Base-by-base conservation (phyloP, 2,329 filamentous ascomycete species). In the Fusarium citri region DNA sequence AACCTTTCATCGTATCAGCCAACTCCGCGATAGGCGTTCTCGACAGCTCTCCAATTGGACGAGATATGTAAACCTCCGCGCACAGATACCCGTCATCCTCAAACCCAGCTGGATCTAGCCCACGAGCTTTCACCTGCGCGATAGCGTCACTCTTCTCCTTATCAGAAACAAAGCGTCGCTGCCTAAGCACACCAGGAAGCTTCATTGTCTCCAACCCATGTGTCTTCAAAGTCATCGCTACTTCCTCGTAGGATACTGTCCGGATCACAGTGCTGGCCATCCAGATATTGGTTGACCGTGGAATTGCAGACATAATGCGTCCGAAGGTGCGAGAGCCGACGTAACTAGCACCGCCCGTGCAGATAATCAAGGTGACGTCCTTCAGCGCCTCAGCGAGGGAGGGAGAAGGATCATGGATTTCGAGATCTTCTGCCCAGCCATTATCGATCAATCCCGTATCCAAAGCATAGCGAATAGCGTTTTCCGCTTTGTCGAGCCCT, bases 371-470 rank as follows among this genome's bases (percentile, higher is more conserved):
- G 3, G 23, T 34, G 1, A 60, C 42, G 0, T n/a, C 31, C 8
- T 10, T 15, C 0, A 60, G 3, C 5, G n/a, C 22, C 1, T 15
- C 6, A 3, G 0, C 3, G 1, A 48, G 11, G 1, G 3, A 8
- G 0, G 25, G 2, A 2, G 57, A 60, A 1, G 26, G 26, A 8
- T 42, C 26, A 1, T 20, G 4, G 18, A 8, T 2, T 4, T 60
- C 42, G 4, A 59, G 8, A 4, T 58, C 16, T 9, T 58, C 42
- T n/a, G 28, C 18, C 31, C 26, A 60, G 1, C 57, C 42, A 4
- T 2, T 7, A 1, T 58, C 42, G 2, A 60, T 22, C 0, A 60
- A 6, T 0, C 22, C 22, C 2, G 3, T 4, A 2, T 26, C 12
- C 4, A 42, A 20, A 2, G 57, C 57, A 4, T 60, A 42, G 3